Base-by-base conservation (phyloP, 192 early-diverging fungal species). In the Phycomyces blakesleeanus region DNA sequence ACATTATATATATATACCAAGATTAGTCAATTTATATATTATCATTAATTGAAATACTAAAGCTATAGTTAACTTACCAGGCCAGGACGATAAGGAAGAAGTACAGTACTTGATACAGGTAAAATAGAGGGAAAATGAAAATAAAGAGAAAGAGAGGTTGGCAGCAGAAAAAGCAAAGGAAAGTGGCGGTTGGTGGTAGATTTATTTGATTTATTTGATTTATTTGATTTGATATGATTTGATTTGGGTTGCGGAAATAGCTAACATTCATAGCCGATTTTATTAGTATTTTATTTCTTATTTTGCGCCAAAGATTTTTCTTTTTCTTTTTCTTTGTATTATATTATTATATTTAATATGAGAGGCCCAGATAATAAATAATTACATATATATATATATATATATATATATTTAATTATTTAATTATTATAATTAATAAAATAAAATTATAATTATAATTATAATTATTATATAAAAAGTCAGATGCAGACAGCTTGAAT, bases 221-320 rank as follows among this genome's bases (percentile, higher is more conserved):
- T 34, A 7, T 5, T 34, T 34, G 2, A 34, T 34, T 34, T 34
- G 20, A 18, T 49, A 3, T 49, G 14, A 18, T 49, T 5, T 49
- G 47, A 20, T 49, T 49, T 49, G 47, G 47, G 47, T 18, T 15
- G 47, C 16, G 49, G 49, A 34, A 34, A 34, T 34, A 34, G 29
- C 29, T 34, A 5, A 34, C 29, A 34, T 34, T 34, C 29, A 34
- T 34, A 7, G 29, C 29, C 29, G 29, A 2, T n/a, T 34, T 34
- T 34, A 34, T 34, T 34, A 34, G 29, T 7, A 34, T 34, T 34
- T 34, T 34, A 34, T 34, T 34, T 34, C 49, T 22, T 50, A 11
- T 44, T 50, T 50, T 50, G 49, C 49, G 21, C 49, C 49, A 50
- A 50, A 20, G 49, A 50, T 34, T n/a, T n/a, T n/a, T n/a, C n/a